phyloP scores from a whole-genome alignment of 768 basidiomycete species.

The Sutorius australiensis region DNA sequence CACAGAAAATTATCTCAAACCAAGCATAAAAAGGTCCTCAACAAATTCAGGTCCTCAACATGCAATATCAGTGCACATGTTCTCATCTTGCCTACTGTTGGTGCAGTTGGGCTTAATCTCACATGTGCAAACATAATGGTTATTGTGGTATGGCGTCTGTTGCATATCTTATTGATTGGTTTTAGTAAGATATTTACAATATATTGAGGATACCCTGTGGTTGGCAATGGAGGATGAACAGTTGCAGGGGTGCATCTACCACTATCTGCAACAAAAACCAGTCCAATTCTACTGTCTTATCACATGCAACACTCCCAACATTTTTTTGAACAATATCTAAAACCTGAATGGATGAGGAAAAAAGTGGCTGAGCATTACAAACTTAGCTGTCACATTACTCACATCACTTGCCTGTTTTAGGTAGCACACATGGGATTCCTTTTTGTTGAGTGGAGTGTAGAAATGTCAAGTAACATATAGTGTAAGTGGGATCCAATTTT shows the following conservation, averaged over 20 bases:
- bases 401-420: no score
- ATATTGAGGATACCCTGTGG: background rate
- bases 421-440: no score
- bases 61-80: background rate
- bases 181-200: no score
- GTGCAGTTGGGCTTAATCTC: conserved; percentile 9
- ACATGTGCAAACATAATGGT: conserved; percentile 3
- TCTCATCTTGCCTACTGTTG: conserved; percentile 15
- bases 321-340: conserved; percentile 27
- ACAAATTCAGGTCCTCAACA: conserved; percentile 3
- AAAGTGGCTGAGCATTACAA: no score
- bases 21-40: background rate
- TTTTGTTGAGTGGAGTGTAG: no score
- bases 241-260: conserved; percentile 12
- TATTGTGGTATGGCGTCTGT: background rate
- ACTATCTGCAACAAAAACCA: conserved; percentile 12
- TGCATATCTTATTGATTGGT: background rate
- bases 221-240: conserved; percentile 17
- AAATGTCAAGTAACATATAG: no score
- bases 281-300: conserved; percentile 22
- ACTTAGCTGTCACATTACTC: no score
- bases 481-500: no score
- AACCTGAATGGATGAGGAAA: no score
- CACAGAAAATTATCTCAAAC: background rate
- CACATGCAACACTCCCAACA: conserved; percentile 4